These are phyloP conservation scores for Kodamaea fungicola DNA, from an alignment of 1,139 yeast species.

Conservation along the genomic window DNA sequence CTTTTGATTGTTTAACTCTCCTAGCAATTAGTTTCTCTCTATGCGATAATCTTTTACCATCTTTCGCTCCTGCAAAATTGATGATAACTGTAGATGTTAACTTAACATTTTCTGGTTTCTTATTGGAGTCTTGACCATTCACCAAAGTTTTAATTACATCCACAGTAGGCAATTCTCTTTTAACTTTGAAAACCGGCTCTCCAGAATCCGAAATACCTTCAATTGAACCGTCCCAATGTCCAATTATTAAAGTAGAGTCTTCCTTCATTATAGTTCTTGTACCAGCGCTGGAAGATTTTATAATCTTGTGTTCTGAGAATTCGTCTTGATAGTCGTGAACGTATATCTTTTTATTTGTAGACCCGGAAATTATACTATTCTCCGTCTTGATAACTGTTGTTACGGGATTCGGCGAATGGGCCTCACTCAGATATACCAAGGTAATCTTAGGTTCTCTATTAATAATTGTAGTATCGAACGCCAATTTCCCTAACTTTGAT, in stretches of 20 bases:
- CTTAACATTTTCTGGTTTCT: constrained; percentile 5
- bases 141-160: constrained; percentile 8
- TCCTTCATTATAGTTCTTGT: constrained; percentile 12
- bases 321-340: constrained; percentile 20
- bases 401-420: constrained; percentile 52
- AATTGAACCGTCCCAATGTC: constrained; percentile 42
- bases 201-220: constrained; percentile 17
- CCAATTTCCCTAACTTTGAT: too few species aligned
- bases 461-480: constrained; percentile 14
- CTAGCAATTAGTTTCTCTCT: constrained; percentile 3
- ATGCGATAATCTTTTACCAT: constrained; percentile 1
- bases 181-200: constrained; percentile 3
- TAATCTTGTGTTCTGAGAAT: constrained; percentile 10
- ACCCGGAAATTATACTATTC: constrained; percentile 35
- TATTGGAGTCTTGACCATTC: constrained; percentile 7
- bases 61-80: not conserved
- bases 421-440: constrained; percentile 20
- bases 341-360: constrained; percentile 33
- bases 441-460: constrained; percentile 20
- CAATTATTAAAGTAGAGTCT: constrained; percentile 18
- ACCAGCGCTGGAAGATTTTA: constrained; percentile 7
- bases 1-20: constrained; percentile 6
- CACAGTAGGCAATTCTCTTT: constrained; percentile 11
- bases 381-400: constrained; percentile 29
- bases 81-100: constrained; percentile 13